Evolutionary conservation across 768 basidiomycete genomes (phyloP), one percentile per base, ranked within the genome.

Genomic region (Collybia sp.): DNA sequence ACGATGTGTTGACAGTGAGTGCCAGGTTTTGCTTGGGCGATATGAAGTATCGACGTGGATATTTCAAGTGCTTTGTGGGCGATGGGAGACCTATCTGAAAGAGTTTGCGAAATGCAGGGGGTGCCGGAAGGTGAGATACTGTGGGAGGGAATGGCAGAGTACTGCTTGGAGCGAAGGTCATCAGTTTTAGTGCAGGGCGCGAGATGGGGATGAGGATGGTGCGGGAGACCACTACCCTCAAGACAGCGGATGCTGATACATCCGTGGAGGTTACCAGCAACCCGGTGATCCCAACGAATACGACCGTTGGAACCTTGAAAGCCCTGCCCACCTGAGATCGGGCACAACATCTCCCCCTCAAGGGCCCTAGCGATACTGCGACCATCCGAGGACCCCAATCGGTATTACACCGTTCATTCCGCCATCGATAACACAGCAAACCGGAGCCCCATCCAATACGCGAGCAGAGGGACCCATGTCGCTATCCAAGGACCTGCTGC

Each of bases 81-180:
- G 80, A 53, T 97, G 94, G 96, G 96, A 99, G 65, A 70, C 75
- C 10, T 89, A 81, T 55, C 90, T 95, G 1, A 78, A 95, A 19
- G 92, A 98, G 64, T 99, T 99, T 65, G 94, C 94, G 6, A 98
- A 99, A 61, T 98, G 96, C 59, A 65, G 96, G 42, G 72, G 95
- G 53, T 99, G 96, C 67, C 69, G 95, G 54, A 96, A 98, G 66
- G 96, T 95, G 10, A 99, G 98, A 64, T 99, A 98, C 63, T 98
- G 96, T 58, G 92, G 92, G 19, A 97, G 97, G 64, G 89, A 93
- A 55, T 98, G 94, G 59, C 94, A 96, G 70, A 92, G 88, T 53
- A 88, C 85, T 12, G 95, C 94, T 1, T 97, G 93, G 94, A 88
- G 87, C 52, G 93, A 94, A 56, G 94, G 95, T 0, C 94, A 97